Conservation (phyloP, 108 stramenopile genomes). For the Nannochloropsis oceanica region DNA sequence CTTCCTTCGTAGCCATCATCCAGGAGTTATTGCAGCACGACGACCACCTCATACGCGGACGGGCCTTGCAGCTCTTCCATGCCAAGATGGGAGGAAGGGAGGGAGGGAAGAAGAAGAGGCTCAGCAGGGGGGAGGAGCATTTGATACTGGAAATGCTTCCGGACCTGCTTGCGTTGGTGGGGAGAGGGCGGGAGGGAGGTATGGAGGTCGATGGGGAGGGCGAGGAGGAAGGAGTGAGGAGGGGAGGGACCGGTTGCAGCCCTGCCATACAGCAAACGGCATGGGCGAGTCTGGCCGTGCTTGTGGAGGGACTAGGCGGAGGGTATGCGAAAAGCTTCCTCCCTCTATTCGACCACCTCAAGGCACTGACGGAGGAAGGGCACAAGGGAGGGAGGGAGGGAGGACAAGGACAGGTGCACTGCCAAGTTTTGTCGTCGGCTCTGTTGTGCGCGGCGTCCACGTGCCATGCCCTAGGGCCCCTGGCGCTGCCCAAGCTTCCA, state of each 20-base stretch:
- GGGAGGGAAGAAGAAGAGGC: background rate
- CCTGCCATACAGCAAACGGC: slow-evolving; percentile 15
- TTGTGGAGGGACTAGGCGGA: slow-evolving; percentile 3
- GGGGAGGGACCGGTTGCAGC: background rate
- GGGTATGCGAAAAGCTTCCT: background rate
- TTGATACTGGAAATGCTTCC: slow-evolving; percentile 22
- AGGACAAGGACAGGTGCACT: background rate
- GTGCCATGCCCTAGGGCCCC: background rate
- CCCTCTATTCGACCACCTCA: slow-evolving; percentile 1
- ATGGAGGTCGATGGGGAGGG: background rate
- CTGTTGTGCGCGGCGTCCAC: background rate
- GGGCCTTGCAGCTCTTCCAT: background rate
- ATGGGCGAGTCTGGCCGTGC: slow-evolving; percentile 10
- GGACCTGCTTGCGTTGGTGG: background rate
- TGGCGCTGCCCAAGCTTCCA: background rate
- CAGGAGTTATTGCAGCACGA: slow-evolving; percentile 29
- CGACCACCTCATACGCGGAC: background rate
- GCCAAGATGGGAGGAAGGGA: background rate
- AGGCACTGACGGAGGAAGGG: background rate
- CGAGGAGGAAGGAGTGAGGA: background rate
- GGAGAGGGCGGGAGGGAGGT: background rate
- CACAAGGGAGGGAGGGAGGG: background rate
- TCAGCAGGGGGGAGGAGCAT: slow-evolving; percentile 1
- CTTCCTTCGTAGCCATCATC: slow-evolving; percentile 28
- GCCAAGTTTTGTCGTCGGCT: background rate